Evolutionary conservation across 1,284 basidiomycete genomes (phyloP), one percentile per base, ranked within the genome.

Genomic region (Tilletiopsis washingtonensis): DNA sequence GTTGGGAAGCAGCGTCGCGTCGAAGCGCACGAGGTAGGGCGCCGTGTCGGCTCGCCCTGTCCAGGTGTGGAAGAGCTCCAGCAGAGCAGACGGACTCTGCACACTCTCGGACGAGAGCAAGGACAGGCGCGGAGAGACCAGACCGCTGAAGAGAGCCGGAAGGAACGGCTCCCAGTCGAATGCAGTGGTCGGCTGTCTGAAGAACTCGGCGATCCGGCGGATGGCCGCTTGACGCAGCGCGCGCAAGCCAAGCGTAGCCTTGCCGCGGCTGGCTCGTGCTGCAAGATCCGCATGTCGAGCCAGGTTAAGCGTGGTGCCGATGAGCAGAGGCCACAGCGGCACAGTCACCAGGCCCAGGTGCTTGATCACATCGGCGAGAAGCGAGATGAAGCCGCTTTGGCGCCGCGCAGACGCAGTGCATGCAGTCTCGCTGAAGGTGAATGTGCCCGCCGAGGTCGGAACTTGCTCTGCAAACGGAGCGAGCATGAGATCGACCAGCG

Each of bases 401-500:
- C 51, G 67, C 47, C 41, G 46, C 25, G 40, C 59, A 47, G 53
- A 65, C 34, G 55, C 51, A 2, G 49, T 42, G 1, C 63, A 53
- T 19, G 46, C 20, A 39, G 54, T 38, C 12, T 56, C 41, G 36
- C 61, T 61, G 19, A 60, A 56, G 50, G 60, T 61, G 11, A 66
- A 53, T n/a, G n/a, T n/a, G n/a, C n/a, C n/a, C n/a, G n/a, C n/a
- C n/a, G n/a, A n/a, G n/a, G n/a, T n/a, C n/a, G n/a, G n/a, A n/a
- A n/a, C n/a, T 27, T 54, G 49, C 3, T 45, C 53, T 23, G 63
- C 77, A 57, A 94, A 80, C 0, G 89, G 85, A 45, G 80, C 79
- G n/a, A 97, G 75, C 90, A 98, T 98, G 45, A 98, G 78, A 58
- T 91, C 84, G 19, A 94, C 82, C 0, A 98, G 77, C 0, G 88